Evolutionary conservation across 305 asterid species (phyloP).

Genomic region (Lippia alba): DNA sequence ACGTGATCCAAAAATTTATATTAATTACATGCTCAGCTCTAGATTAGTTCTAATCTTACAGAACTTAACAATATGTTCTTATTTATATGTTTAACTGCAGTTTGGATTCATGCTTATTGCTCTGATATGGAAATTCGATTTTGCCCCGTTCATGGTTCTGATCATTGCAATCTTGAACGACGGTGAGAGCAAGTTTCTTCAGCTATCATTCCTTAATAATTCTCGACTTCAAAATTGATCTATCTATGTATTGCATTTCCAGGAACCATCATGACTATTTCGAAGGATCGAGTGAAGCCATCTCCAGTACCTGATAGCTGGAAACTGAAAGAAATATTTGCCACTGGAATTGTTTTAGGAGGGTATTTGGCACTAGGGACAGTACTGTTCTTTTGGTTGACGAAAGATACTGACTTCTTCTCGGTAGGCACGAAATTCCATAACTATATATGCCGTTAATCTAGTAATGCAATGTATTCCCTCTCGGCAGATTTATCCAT

Average conservation of each 20-base stretch:
- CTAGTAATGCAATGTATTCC: too few relatives aligned
- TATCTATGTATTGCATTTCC: not conserved
- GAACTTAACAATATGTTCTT: not conserved
- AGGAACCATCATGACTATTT: conserved; percentile 91
- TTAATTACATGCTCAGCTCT: not conserved
- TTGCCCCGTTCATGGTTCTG: conserved; percentile 89
- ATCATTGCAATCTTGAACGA: conserved; percentile 89
- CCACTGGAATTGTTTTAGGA: conserved; percentile 75
- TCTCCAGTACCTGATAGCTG: conserved; percentile 90
- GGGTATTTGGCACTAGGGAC: conserved; percentile 80
- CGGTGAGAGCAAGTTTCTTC: conserved; percentile 49
- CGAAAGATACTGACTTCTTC: conserved; percentile 67
- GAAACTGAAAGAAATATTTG: conserved; percentile 80
- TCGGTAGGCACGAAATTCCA: conserved; percentile 41
- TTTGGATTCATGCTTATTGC: conserved; percentile 88
- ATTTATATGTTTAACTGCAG: conserved; percentile 43
- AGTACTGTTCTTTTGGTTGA: conserved; percentile 66
- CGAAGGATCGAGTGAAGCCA: conserved; percentile 83
- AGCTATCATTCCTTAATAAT: not conserved
- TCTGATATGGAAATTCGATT: conserved; percentile 78
- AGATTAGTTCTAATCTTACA: conserved; percentile 13
- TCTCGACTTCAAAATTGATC: too few relatives aligned
- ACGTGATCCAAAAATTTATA: conserved; percentile 24
- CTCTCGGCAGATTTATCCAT: not conserved
- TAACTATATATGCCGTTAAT: not conserved